These are phyloP conservation scores for Pyrenophora teres DNA, from an alignment of 2,329 filamentous ascomycete species.

Conservation along the genomic window DNA sequence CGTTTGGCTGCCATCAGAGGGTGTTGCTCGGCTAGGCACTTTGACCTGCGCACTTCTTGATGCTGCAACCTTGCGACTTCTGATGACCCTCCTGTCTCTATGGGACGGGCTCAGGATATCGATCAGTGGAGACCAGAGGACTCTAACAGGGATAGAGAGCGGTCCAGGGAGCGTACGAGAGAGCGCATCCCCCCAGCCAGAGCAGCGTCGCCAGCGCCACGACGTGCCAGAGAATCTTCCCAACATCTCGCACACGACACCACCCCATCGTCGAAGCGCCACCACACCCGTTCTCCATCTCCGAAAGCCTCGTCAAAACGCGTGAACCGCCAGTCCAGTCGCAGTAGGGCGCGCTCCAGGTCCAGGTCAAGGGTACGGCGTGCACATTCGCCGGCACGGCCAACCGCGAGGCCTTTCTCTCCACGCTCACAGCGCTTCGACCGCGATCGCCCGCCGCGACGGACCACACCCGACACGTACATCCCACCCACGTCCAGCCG, in stretches of 20 bases:
- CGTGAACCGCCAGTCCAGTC: constrained; percentile 42
- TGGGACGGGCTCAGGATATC: constrained; percentile 50
- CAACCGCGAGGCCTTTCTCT: constrained; percentile 38
- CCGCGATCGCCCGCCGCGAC: constrained; percentile 39
- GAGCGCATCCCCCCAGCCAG: constrained; percentile 37
- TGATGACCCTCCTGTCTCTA: constrained; percentile 50
- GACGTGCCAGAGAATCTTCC: constrained; percentile 42
- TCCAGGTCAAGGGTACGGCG: constrained; percentile 43
- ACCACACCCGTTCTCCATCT: constrained; percentile 46
- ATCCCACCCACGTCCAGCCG: constrained; percentile 37
- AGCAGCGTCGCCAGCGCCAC: constrained; percentile 44
- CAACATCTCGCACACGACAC: constrained; percentile 41
- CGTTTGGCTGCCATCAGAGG: constrained; percentile 20
- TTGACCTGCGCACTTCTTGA: constrained; percentile 43
- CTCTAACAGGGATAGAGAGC: constrained; percentile 41
- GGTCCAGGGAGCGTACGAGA: constrained; percentile 29
- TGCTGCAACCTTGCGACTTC: constrained; percentile 42
- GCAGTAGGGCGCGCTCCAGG: constrained; percentile 42
- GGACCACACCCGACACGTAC: constrained; percentile 46
- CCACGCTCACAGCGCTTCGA: constrained; percentile 37
- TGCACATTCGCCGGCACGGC: constrained; percentile 36
- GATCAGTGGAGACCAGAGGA: constrained; percentile 52
- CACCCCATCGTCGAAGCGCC: constrained; percentile 47
- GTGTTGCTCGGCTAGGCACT: constrained; percentile 42
- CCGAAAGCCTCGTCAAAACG: constrained; percentile 40